Evolutionary conservation across 441 rosid genomes (phyloP).

Genomic region (Croton laevigatus): DNA sequence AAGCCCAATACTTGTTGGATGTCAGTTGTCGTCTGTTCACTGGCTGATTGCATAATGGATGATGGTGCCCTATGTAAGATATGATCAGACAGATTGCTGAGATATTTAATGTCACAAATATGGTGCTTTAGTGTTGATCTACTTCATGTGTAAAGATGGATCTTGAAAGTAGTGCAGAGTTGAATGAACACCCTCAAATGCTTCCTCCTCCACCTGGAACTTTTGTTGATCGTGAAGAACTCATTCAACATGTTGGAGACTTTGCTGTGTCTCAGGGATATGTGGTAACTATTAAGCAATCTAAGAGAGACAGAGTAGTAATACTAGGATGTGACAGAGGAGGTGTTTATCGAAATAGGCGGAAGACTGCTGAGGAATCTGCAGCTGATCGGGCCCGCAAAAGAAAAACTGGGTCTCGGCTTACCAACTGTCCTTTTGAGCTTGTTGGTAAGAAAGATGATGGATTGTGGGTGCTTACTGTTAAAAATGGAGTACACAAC

Average conservation of each 20-base stretch:
- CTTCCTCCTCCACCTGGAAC: conserved; percentile 59
- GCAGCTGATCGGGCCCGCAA: conserved; percentile 46
- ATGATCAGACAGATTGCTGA: neutral
- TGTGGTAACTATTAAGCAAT: conserved; percentile 66
- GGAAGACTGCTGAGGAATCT: conserved; percentile 41
- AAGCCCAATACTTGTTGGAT: conserved; percentile 3
- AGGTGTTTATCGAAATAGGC: conserved; percentile 64
- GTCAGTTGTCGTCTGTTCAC: conserved; percentile 4
- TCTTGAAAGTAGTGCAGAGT: conserved; percentile 29
- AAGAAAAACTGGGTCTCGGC: conserved; percentile 54
- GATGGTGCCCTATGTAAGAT: neutral
- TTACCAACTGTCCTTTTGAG: conserved; percentile 68
- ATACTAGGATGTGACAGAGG: conserved; percentile 75
- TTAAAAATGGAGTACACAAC: conserved; percentile 57
- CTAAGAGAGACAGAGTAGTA: conserved; percentile 60
- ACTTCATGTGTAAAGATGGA: conserved; percentile 33
- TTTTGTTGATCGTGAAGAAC: conserved; percentile 61
- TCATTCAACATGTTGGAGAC: conserved; percentile 56
- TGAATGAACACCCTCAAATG: conserved; percentile 40
- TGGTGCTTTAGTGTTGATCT: conserved; percentile 25
- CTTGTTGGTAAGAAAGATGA: conserved; percentile 60
- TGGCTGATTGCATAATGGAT: neutral
- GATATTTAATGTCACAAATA: neutral
- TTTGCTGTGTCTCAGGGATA: conserved; percentile 61
- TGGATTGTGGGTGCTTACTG: conserved; percentile 52